Evolutionary conservation across 2,329 filamentous ascomycete species (phyloP), one percentile per base, ranked within the genome.

Genomic region (Trichoderma sp.): DNA sequence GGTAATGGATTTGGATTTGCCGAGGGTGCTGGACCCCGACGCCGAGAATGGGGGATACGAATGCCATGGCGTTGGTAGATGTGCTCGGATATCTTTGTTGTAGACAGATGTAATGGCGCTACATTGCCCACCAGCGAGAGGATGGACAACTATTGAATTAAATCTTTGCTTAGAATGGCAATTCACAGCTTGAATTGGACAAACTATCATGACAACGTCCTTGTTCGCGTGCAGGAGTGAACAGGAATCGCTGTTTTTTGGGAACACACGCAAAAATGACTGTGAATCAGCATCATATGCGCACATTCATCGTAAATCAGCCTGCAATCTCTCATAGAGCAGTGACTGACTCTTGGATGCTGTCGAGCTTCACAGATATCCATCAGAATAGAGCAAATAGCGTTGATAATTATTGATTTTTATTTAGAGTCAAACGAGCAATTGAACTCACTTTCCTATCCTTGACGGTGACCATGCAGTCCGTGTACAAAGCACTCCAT

Each of bases 21-120:
- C 14, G 51, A 3, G 32, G 37, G 18, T 32, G 68, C 18, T 30
- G 70, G 34, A 30, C 51, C 39, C 37, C 54, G n/a, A 78, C 74
- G 49, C 76, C 63, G 26, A 75, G 74, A 14, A 73, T 70, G 26
- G 74, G 75, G 52, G 76, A 73, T 54, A 74, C 71, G 30, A 71
- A 76, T 0, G 73, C 13, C 76, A 78, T 78, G 7, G 7, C 61
- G 39, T n/a, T 43, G 2, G 39, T 8, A 52, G 14, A 4, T 4
- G 18, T 26, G 11, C 18, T 39, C 8, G 10, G 4, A 8, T 37
- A 59, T 52, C 3, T 28, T 7, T 7, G 1, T 16, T 11, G 18
- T 26, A 51, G 30, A 37, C 10, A 37, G 37, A 49, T 28, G 16
- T 5, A 34, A 1, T 7, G 26, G n/a, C 28, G 55, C 26, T 14